phyloP scores from a whole-genome alignment of 768 basidiomycete species.

The Russula abietina region DNA sequence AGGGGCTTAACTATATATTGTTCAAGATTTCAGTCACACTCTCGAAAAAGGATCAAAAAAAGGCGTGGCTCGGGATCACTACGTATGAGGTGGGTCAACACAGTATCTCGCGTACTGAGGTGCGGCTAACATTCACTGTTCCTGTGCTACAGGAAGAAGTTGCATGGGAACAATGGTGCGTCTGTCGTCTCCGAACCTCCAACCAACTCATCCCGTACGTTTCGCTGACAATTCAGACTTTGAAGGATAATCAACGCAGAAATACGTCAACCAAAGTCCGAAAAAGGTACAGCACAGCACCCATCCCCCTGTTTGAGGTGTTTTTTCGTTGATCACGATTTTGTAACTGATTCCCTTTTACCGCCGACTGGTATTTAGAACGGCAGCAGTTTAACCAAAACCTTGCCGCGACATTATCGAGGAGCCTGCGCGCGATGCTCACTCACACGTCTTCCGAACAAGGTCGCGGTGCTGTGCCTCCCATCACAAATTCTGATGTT shows the following conservation, averaged over 20 bases:
- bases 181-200: background rate
- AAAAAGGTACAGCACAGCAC: slow-evolving; percentile 41
- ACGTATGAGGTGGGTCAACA: slow-evolving; percentile 37
- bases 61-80: slow-evolving; percentile 65
- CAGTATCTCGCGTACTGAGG: background rate
- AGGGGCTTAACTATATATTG: background rate
- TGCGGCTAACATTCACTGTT: background rate
- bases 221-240: background rate
- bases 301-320: background rate
- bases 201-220: background rate
- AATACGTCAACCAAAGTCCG: slow-evolving; percentile 62
- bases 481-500: slow-evolving; percentile 65
- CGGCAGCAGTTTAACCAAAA: slow-evolving; percentile 48
- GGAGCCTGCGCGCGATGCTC: slow-evolving; percentile 65
- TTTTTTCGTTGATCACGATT: background rate
- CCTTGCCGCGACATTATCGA: slow-evolving; percentile 57
- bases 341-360: too few species aligned
- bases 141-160: slow-evolving; percentile 61
- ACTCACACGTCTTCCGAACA: slow-evolving; percentile 72
- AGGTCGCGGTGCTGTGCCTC: slow-evolving; percentile 68
- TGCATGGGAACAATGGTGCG: slow-evolving; percentile 82
- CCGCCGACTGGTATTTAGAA: slow-evolving; percentile 29
- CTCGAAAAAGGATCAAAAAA: slow-evolving; percentile 70
- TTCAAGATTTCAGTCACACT: slow-evolving; percentile 64
- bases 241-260: slow-evolving; percentile 75